A percentile compares a stretch with the other conserved stretches of the same genome.
Conservation (phyloP, 306 rosid species). For the Dryas alaskensis region DNA sequence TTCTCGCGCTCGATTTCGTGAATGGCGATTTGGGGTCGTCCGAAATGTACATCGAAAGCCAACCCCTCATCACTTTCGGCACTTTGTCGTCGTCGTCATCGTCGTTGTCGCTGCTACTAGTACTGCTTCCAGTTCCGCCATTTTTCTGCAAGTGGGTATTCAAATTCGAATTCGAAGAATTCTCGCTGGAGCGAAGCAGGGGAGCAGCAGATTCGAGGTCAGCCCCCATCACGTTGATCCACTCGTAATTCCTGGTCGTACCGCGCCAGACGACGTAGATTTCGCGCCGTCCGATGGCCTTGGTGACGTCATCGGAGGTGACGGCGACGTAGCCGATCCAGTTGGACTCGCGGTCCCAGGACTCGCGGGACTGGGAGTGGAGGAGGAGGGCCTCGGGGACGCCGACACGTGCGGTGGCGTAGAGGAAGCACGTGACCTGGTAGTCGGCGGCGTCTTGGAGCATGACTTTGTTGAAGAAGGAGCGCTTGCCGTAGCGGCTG, state of each 20-base stretch:
- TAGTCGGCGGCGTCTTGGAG: conserved; percentile 36
- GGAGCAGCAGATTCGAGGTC: conserved; percentile 23
- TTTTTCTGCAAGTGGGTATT: not conserved
- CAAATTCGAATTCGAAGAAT: no score
- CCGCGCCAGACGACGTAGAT: conserved; percentile 69
- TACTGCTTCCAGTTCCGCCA: not conserved
- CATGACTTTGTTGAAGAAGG: conserved; percentile 60
- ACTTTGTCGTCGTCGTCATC: not conserved
- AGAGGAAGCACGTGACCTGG: conserved; percentile 47
- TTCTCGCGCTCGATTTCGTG: conserved; percentile 49
- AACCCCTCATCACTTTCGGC: conserved; percentile 62
- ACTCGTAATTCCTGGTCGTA: conserved; percentile 51
- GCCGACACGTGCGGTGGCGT: conserved; percentile 59
- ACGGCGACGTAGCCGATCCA: conserved; percentile 75
- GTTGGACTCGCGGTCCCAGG: conserved; percentile 73
- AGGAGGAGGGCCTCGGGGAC: conserved; percentile 52
- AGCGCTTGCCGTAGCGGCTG: conserved; percentile 53
- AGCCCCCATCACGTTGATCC: conserved; percentile 48
- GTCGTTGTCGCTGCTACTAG: conserved; percentile 16
- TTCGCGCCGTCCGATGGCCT: conserved; percentile 48
- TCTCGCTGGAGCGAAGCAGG: conserved; percentile 14
- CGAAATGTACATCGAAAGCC: conserved; percentile 60
- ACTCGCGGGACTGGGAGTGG: conserved; percentile 51
- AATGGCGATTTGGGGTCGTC: conserved; percentile 43
- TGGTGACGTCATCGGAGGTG: conserved; percentile 35